Evolutionary conservation across 139 green algal genomes (phyloP).

Genomic region (Pseudopediastrum boryanum): DNA sequence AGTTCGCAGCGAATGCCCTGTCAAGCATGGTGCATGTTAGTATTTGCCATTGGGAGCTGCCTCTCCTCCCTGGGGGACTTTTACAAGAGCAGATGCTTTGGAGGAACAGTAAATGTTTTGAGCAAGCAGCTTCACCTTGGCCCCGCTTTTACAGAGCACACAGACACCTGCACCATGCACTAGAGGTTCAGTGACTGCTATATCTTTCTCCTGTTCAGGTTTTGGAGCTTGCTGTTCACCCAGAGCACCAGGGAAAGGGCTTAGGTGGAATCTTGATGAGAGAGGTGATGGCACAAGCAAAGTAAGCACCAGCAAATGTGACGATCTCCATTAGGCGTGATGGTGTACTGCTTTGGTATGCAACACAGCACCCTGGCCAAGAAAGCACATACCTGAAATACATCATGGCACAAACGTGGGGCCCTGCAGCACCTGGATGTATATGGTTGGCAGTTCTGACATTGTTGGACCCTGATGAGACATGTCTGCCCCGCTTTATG

Average conservation of each 20-base stretch:
- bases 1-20: background rate
- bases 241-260: slow-evolving; percentile 12
- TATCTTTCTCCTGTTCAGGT: slow-evolving; percentile 2
- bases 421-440: too few species aligned
- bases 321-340: too few species aligned
- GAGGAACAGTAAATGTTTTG: too few species aligned
- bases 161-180: background rate
- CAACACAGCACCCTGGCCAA: background rate
- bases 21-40: background rate
- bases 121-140: too few species aligned
- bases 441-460: too few species aligned
- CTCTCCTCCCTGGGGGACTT: background rate
- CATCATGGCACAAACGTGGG: background rate
- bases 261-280: slow-evolving; percentile 16
- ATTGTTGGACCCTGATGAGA: too few species aligned
- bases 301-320: background rate
- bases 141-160: too few species aligned
- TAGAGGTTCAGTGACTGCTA: background rate
- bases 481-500: too few species aligned
- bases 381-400: background rate
- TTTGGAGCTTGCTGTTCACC: slow-evolving; percentile 29
- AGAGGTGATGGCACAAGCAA: slow-evolving; percentile 1
- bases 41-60: background rate
- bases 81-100: too few species aligned
- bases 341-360: too few species aligned